Percentiles rank a stretch among this genome's conserved stretches.
phyloP scores from a whole-genome alignment of 78 protist genomes.

The Polysphondylium violaceum region DNA sequence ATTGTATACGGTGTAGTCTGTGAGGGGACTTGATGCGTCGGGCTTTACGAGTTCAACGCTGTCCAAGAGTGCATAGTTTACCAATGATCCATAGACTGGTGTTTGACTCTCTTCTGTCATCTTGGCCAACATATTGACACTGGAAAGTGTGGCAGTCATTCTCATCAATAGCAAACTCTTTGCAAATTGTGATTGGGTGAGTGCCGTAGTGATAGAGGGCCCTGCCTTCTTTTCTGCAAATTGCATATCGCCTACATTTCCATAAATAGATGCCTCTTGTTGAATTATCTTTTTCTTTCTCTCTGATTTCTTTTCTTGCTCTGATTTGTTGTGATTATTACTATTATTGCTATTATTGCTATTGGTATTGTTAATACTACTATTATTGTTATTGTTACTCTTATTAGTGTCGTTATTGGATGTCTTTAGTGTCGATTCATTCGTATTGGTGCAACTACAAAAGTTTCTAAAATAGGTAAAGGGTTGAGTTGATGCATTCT shows the following conservation, averaged over 20 bases:
- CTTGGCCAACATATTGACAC: constrained; percentile 71
- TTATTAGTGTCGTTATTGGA: background rate
- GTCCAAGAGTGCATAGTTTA: constrained; percentile 23
- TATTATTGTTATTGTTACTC: background rate
- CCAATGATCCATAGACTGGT: constrained; percentile 62
- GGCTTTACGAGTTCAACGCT: background rate
- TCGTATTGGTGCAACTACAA: too few relatives aligned
- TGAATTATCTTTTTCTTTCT: too few relatives aligned
- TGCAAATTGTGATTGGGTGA: constrained; percentile 6
- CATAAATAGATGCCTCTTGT: constrained; percentile 26
- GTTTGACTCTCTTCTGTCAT: constrained; percentile 29
- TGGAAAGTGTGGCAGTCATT: constrained; percentile 66
- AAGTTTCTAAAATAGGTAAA: too few relatives aligned
- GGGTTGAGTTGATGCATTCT: too few relatives aligned
- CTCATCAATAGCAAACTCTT: constrained; percentile 48
- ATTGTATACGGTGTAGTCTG: background rate
- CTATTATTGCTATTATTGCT: background rate
- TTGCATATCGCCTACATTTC: constrained; percentile 13
- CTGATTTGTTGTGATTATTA: background rate
- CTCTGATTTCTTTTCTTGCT: too few relatives aligned
- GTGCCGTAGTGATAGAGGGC: constrained; percentile 25
- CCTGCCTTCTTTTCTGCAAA: constrained; percentile 22
- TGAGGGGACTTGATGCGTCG: background rate
- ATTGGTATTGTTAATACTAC: background rate
- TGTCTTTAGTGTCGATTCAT: too few relatives aligned